These are phyloP conservation scores for Podaxis rugospora DNA, from an alignment of 768 basidiomycete species.

Conservation along the genomic window DNA sequence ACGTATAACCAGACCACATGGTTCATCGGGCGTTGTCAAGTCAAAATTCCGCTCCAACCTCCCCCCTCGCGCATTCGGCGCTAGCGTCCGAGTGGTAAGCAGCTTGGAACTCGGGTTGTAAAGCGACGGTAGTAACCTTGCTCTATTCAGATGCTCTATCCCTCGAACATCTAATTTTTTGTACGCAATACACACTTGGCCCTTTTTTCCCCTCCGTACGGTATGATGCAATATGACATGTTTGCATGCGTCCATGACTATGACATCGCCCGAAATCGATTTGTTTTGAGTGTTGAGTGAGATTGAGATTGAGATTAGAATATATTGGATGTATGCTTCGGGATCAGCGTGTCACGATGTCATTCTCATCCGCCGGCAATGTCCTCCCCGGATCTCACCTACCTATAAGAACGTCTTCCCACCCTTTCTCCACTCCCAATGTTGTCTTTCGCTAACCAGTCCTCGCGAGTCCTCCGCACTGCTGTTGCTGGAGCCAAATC, in stretches of 20 bases:
- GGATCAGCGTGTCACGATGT: not conserved
- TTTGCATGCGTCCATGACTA: constrained; percentile 28
- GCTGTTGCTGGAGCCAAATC: constrained; percentile 5
- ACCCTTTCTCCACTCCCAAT: not conserved
- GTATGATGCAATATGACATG: constrained; percentile 47
- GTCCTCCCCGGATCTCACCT: constrained; percentile 8
- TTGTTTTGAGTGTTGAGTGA: not conserved
- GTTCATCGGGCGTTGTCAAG: constrained; percentile 93
- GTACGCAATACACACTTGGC: constrained; percentile 28
- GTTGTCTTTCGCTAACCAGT: constrained; percentile 4
- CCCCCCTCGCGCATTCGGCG: constrained; percentile 92
- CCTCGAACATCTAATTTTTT: constrained; percentile 66
- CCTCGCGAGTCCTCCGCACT: constrained; percentile 4
- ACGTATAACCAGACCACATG: constrained; percentile 91
- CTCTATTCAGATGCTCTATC: constrained; percentile 78
- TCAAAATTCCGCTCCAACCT: constrained; percentile 96
- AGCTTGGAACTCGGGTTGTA: not conserved
- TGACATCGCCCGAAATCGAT: constrained; percentile 8
- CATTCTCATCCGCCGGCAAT: constrained; percentile 6
- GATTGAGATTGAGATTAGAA: not conserved
- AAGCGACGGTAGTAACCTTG: not conserved
- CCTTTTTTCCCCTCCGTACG: constrained; percentile 28
- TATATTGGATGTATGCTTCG: not conserved
- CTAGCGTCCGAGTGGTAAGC: constrained; percentile 85
- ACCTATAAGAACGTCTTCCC: not conserved